Evolutionary conservation across 192 early-diverging fungal species (phyloP).

Genomic region (Glomus cerebriforme): DNA sequence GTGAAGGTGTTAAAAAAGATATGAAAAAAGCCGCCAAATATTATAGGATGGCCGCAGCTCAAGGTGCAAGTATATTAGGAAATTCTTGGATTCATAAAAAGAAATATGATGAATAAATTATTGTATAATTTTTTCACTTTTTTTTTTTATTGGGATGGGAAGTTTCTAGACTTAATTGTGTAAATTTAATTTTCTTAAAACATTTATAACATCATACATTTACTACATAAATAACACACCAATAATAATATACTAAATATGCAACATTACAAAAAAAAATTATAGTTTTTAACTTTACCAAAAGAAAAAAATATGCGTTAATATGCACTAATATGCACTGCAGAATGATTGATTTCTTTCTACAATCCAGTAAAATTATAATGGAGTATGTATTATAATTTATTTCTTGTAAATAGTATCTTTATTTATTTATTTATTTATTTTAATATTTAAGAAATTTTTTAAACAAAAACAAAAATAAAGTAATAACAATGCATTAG

Average conservation of each 20-base stretch:
- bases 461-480: neutral
- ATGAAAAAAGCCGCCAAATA: constrained; percentile 68
- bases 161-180: neutral
- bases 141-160: neutral
- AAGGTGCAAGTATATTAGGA: constrained; percentile 73
- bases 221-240: too few species aligned
- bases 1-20: constrained; percentile 61
- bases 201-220: too few species aligned
- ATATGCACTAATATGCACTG: too few species aligned
- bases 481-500: neutral
- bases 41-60: constrained; percentile 73
- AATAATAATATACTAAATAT: too few species aligned
- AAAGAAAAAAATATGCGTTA: too few species aligned
- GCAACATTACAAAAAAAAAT: too few species aligned
- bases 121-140: neutral
- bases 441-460: neutral
- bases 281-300: too few species aligned
- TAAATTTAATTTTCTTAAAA: too few species aligned
- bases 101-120: constrained; percentile 62
- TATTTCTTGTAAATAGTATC: neutral
- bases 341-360: too few species aligned
- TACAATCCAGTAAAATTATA: too few species aligned
- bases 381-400: neutral
- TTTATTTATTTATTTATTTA: neutral
- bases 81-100: constrained; percentile 85